These are phyloP conservation scores for Stemphylium beticola DNA, from an alignment of 2,329 filamentous ascomycete genomes.

Conservation along the genomic window DNA sequence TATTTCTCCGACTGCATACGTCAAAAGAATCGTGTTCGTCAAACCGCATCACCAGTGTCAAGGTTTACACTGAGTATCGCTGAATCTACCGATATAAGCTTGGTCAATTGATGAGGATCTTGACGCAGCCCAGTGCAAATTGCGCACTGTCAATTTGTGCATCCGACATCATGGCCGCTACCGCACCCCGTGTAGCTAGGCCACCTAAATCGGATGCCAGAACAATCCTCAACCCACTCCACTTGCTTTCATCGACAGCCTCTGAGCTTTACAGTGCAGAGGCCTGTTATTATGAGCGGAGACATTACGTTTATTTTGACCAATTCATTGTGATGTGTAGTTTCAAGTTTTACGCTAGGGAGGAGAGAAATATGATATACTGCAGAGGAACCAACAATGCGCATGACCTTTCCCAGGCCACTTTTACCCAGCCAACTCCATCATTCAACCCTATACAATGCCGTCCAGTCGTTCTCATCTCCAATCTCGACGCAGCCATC, in stretches of 20 bases:
- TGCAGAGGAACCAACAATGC: conserved; percentile 15
- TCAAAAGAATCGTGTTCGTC: not conserved
- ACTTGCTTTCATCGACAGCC: conserved; percentile 12
- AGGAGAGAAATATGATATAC: conserved; percentile 10
- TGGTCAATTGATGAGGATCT: not conserved
- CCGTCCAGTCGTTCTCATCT: conserved; percentile 12
- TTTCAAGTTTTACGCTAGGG: conserved; percentile 10
- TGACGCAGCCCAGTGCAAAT: not conserved
- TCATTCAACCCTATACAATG: conserved; percentile 31
- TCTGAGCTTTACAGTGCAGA: conserved; percentile 2
- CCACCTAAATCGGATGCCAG: conserved; percentile 40
- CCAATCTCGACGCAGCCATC: conserved; percentile 12
- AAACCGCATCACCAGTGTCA: not conserved
- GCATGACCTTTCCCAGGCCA: conserved; percentile 15
- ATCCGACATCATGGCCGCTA: conserved; percentile 36
- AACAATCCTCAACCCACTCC: conserved; percentile 16
- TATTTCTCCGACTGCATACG: not conserved
- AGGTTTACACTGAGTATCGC: not conserved
- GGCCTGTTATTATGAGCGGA: conserved; percentile 13
- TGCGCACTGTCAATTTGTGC: conserved; percentile 9
- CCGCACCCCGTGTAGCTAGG: conserved; percentile 19
- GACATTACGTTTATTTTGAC: conserved; percentile 6
- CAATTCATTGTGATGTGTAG: not conserved
- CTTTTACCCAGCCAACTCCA: conserved; percentile 11
- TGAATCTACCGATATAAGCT: not conserved